Evolutionary conservation across 2,329 filamentous ascomycete species (phyloP), one percentile per base, ranked within the genome.

Genomic region (Trichoderma arundinaceum): DNA sequence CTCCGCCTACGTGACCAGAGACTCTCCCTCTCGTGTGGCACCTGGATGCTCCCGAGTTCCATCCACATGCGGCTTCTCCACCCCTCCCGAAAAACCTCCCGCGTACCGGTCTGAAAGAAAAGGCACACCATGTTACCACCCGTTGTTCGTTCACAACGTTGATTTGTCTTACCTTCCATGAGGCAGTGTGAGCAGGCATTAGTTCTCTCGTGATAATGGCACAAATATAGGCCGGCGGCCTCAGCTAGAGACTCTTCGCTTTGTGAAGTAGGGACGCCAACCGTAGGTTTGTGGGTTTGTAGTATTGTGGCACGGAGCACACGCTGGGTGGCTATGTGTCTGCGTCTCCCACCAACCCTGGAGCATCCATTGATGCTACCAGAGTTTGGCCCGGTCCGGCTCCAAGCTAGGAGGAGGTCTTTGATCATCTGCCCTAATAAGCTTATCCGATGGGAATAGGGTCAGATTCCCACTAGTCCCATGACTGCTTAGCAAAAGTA

Each of bases 61-160:
- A 62, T 62, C 58, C 48, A 59, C 63, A 52, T 38, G 43, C 43
- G 54, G 43, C 35, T 53, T 59, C 63, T 44, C 53, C 63, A 64
- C 52, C 53, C 61, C 33, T 64, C 61, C 41, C 52, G 61, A 62
- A 33, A 61, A 52, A 52, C 28, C 48, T 52, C 58, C 58, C 58
- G 58, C 58, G 38, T 12, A 46, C 15, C 35, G 38, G 39, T 19
- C 49, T 15, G 9, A 15, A 35, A 44, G 19, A 57, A 41, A 17
- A 54, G 22, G 33, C 48, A 35, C 17, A 28, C 43, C 13, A n/a
- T 49, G 4, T 43, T 58, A 19, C 52, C 53, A 49, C 17, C 44
- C 32, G n/a, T 46, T 43, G 17, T 9, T n/a, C 35, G 52, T 33
- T 19, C 54, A 53, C 63, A 59, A 51, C 46, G 38, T 53, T 58